Conservation (phyloP, 345 rosid genomes). For the Salix koriyanagi region DNA sequence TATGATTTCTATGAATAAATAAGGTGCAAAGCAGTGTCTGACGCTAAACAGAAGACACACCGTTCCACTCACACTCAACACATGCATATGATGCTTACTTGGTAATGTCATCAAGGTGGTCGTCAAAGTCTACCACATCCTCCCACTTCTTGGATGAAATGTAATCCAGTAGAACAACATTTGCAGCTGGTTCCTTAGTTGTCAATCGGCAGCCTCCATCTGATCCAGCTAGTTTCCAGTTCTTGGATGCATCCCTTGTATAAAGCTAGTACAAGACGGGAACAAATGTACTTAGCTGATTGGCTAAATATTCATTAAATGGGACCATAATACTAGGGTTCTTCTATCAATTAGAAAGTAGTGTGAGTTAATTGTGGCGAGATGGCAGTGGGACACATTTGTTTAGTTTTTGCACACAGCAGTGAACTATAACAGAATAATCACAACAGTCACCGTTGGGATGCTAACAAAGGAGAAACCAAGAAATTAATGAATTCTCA, state of each 20-base stretch:
- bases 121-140: constrained; percentile 78
- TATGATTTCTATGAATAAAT: neutral
- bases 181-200: constrained; percentile 80
- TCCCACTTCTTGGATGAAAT: constrained; percentile 77
- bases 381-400: neutral
- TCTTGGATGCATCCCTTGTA: constrained; percentile 80
- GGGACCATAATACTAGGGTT: neutral
- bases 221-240: constrained; percentile 66
- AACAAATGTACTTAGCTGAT: neutral
- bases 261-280: constrained; percentile 48
- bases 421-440: neutral
- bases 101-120: constrained; percentile 86
- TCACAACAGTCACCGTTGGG: too few relatives aligned
- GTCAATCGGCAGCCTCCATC: constrained; percentile 64
- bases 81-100: constrained; percentile 44
- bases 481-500: neutral
- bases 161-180: constrained; percentile 59
- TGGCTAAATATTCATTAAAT: neutral
- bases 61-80: neutral
- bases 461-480: neutral
- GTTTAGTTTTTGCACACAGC: neutral
- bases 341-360: neutral
- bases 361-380: neutral
- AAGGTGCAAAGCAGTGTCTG: neutral
- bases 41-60: neutral